Evolutionary conservation across 2,329 filamentous ascomycete genomes (phyloP).

Genomic region (Fusarium udum): DNA sequence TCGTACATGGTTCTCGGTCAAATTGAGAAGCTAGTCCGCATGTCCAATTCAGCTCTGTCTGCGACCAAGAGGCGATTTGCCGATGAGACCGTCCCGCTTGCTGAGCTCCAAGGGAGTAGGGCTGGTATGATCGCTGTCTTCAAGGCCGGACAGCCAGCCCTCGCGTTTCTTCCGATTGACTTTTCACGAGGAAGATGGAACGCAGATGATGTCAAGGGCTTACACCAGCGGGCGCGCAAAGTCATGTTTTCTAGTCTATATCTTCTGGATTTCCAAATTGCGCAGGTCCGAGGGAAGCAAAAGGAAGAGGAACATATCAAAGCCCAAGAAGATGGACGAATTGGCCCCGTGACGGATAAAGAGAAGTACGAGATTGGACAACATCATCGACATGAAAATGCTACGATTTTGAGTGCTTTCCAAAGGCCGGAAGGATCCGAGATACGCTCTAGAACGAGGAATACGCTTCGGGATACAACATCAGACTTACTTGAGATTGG

Average conservation of each 20-base stretch:
- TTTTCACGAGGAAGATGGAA: slow-evolving; percentile 57
- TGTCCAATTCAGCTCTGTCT: slow-evolving; percentile 47
- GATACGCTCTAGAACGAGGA: slow-evolving; percentile 46
- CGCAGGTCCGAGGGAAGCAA: slow-evolving; percentile 37
- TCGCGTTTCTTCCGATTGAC: slow-evolving; percentile 58
- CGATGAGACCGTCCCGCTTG: slow-evolving; percentile 36
- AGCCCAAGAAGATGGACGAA: background rate
- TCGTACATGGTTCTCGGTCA: slow-evolving; percentile 53
- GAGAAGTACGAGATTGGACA: slow-evolving; percentile 29
- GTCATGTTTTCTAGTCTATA: slow-evolving; percentile 48
- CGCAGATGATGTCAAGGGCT: slow-evolving; percentile 52
- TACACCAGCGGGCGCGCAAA: slow-evolving; percentile 51
- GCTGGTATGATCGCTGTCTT: slow-evolving; percentile 47
- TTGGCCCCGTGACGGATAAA: background rate
- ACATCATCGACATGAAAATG: slow-evolving; percentile 46
- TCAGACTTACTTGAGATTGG: slow-evolving; percentile 39
- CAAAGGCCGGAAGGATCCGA: slow-evolving; percentile 49
- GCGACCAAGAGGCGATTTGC: slow-evolving; percentile 41
- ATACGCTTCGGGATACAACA: slow-evolving; percentile 46
- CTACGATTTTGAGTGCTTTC: slow-evolving; percentile 50
- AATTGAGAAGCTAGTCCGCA: slow-evolving; percentile 45
- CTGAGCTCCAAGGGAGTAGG: slow-evolving; percentile 44
- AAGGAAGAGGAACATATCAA: slow-evolving; percentile 28
- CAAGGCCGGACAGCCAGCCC: slow-evolving; percentile 50
- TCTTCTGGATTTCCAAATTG: slow-evolving; percentile 56